Evolutionary conservation across 2,329 filamentous ascomycete species (phyloP).

Genomic region (Aschersonia sp.): DNA sequence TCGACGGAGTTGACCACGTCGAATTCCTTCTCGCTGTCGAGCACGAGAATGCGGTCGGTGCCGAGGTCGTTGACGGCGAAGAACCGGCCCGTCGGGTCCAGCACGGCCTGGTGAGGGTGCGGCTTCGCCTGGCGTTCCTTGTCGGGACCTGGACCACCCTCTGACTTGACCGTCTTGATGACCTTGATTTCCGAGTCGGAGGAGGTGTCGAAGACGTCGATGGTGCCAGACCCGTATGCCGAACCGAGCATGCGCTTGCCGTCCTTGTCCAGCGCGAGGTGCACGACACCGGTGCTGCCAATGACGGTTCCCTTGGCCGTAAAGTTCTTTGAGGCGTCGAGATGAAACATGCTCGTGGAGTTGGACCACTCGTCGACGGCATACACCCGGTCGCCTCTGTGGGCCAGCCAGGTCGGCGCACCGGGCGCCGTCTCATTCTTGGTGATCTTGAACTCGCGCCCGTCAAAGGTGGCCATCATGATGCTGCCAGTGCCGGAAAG

Average conservation of each 20-base stretch:
- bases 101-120: conserved; percentile 32
- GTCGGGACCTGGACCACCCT: conserved; percentile 17
- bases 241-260: conserved; percentile 29
- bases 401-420: conserved; percentile 31
- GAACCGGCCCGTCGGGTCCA: conserved; percentile 33
- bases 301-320: conserved; percentile 10
- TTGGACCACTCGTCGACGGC: conserved; percentile 31
- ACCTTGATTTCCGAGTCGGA: conserved; percentile 18
- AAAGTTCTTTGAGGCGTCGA: conserved; percentile 19
- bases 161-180: conserved; percentile 22
- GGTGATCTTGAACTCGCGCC: conserved; percentile 20
- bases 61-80: conserved; percentile 35
- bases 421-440: conserved; percentile 18
- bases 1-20: conserved; percentile 18
- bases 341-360: conserved; percentile 22
- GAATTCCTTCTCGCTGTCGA: conserved; percentile 29
- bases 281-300: conserved; percentile 29
- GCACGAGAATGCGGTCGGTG: conserved; percentile 29
- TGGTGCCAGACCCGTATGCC: conserved; percentile 22
- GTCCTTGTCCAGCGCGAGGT: conserved; percentile 30
- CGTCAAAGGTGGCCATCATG: conserved; percentile 25
- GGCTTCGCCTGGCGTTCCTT: conserved; percentile 17
- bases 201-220: conserved; percentile 31
- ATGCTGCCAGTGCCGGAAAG: conserved; percentile 15
- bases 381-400: conserved; percentile 24